A percentile compares a stretch with the other conserved stretches of the same genome.
phyloP scores from a whole-genome alignment of 2,329 filamentous ascomycete genomes.

The Diaporthe longicolla region DNA sequence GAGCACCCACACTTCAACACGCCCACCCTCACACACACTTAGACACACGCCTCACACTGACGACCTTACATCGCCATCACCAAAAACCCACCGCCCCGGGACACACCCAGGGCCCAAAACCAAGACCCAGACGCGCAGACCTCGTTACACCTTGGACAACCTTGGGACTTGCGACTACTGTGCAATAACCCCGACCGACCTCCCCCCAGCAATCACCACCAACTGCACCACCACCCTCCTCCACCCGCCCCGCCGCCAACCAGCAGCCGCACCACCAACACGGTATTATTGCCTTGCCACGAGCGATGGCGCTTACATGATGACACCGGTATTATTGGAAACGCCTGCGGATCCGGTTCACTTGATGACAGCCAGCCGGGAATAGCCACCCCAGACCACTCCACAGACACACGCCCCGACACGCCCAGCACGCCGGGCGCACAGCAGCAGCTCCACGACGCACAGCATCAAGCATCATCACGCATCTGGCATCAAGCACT shows the following conservation, averaged over 20 bases:
- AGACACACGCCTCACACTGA: background rate
- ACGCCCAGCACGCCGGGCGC: constrained; percentile 1
- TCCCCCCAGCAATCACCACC: constrained; percentile 7
- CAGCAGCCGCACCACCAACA: constrained; percentile 24
- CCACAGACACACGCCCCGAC: no score
- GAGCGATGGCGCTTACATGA: constrained; percentile 38
- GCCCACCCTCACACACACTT: background rate
- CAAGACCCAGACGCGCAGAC: constrained; percentile 3
- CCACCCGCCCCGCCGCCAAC: background rate
- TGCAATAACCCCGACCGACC: constrained; percentile 9
- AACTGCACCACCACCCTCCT: constrained; percentile 11
- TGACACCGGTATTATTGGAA: constrained; percentile 28
- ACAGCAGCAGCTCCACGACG: constrained; percentile 14
- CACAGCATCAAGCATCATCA: constrained; percentile 23
- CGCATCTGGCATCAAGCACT: background rate
- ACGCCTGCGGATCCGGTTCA: constrained; percentile 31
- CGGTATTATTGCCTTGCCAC: constrained; percentile 25
- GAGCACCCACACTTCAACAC: background rate
- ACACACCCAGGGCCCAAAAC: no score
- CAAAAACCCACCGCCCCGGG: background rate
- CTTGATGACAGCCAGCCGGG: constrained; percentile 26
- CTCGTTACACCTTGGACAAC: constrained; percentile 23
- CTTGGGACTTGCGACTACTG: background rate
- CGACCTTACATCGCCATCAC: background rate
- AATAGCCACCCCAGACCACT: background rate